Percentiles rank a stretch among this genome's conserved stretches.
These are phyloP conservation scores for Podaxis rugospora DNA, from an alignment of 768 basidiomycete genomes.

Conservation along the genomic window DNA sequence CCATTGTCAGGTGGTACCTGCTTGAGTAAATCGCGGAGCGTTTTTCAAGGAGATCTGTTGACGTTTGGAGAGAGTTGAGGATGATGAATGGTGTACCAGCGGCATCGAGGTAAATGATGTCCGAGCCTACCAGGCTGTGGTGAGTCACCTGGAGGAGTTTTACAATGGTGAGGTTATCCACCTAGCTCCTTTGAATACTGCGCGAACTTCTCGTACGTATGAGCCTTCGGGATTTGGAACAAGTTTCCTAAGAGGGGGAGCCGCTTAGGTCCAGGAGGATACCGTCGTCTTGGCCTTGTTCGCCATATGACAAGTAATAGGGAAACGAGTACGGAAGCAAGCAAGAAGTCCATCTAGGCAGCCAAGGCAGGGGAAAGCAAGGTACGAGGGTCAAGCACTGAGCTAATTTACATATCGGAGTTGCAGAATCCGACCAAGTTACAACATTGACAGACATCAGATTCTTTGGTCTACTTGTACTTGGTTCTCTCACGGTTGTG, in stretches of 20 bases:
- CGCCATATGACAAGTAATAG: background rate
- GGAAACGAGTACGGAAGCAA: background rate
- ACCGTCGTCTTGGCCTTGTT: background rate
- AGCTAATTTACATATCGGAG: no score
- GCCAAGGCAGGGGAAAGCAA: background rate
- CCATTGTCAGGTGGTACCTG: slow-evolving; percentile 2
- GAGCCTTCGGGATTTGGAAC: background rate
- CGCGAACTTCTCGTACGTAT: background rate
- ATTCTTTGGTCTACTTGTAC: no score
- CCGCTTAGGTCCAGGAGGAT: slow-evolving; percentile 3
- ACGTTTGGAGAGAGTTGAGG: slow-evolving; percentile 18
- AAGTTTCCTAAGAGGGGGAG: background rate
- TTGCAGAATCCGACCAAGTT: no score
- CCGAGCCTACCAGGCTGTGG: slow-evolving; percentile 15
- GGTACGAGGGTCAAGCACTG: no score
- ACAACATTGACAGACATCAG: no score
- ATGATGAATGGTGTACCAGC: slow-evolving; percentile 17
- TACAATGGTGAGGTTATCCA: background rate
- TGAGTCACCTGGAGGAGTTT: background rate
- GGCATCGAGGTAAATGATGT: slow-evolving; percentile 19
- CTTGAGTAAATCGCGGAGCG: slow-evolving; percentile 17
- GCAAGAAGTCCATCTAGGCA: background rate
- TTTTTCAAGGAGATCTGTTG: slow-evolving; percentile 19
- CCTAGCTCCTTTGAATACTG: background rate
- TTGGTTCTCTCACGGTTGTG: no score